Evolutionary conservation across 2,329 filamentous ascomycete genomes (phyloP), one percentile per base, ranked within the genome.

Genomic region (Xylaria arbuscula): DNA sequence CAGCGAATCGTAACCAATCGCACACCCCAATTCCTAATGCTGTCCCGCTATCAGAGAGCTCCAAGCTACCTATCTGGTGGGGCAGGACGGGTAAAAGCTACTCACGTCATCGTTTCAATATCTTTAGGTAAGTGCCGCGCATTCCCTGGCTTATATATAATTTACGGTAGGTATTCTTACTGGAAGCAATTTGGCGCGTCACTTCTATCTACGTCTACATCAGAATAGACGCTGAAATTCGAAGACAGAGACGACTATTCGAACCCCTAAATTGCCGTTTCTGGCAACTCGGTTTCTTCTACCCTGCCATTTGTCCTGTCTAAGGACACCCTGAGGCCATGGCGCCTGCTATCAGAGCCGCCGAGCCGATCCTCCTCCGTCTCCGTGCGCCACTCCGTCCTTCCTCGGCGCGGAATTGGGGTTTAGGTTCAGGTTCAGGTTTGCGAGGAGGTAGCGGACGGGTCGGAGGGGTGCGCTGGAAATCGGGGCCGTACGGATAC

Each of bases 401-500:
- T 3, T 68, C 62, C 13, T 54, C 62, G 3, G 51, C 40, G 11
- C 50, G 54, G 45, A 15, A n/a, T 24, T 51, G 22, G 45, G 11
- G n/a, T 19, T 51, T n/a, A n/a, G n/a, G n/a, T n/a, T n/a, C n/a
- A n/a, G n/a, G n/a, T n/a, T n/a, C n/a, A n/a, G n/a, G n/a, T n/a
- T n/a, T n/a, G n/a, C n/a, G n/a, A n/a, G n/a, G n/a, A n/a, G n/a
- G n/a, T n/a, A n/a, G 22, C 53, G 68, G 28, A 48, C 51, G 62
- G 8, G 13, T 60, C 17, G 48, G 38, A 13, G 50, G 32, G 5
- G 7, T 80, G 62, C 84, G 87, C 53, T 77, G 78, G 78, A 88
- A 87, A 76, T 89, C 87, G 3, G 87, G 86, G 0, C 87, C 88
- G 0, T 94, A 93, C 78, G 93, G 93, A 75, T 96, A 96, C 82